Percentiles rank a stretch among this genome's conserved stretches.
These are phyloP conservation scores for Chlorella variabilis DNA, from an alignment of 163 green algal species.

Conservation along the genomic window DNA sequence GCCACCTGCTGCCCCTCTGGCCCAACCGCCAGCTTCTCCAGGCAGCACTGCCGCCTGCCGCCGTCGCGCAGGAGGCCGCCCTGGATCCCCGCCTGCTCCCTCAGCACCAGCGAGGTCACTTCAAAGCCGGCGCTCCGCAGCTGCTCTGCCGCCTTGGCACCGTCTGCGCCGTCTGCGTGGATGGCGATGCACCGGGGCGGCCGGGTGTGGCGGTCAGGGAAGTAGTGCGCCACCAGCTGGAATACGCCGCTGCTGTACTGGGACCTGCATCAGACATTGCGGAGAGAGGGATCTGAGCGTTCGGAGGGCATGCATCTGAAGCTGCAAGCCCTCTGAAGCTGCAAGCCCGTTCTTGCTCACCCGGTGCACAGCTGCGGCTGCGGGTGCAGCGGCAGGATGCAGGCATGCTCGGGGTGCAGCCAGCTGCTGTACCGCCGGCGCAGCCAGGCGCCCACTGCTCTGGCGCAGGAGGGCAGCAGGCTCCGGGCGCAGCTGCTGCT, in stretches of 20 bases:
- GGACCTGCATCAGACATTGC: background rate
- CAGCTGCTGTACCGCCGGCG: background rate
- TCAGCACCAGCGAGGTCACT: background rate
- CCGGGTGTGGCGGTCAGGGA: background rate
- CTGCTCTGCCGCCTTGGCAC: background rate
- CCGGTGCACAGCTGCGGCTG: background rate
- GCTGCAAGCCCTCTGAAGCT: too few species aligned
- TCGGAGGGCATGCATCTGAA: too few species aligned
- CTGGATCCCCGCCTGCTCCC: background rate
- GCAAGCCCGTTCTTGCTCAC: too few species aligned
- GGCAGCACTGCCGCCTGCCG: background rate
- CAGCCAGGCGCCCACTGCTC: too few species aligned
- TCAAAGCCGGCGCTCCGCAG: slow-evolving; percentile 6
- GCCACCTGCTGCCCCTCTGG: background rate
- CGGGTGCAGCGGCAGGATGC: background rate
- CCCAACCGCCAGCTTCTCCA: background rate
- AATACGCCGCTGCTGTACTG: background rate
- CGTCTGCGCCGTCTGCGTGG: background rate
- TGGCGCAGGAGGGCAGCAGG: too few species aligned
- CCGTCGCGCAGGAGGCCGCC: background rate
- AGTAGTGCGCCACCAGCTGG: background rate
- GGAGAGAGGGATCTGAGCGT: too few species aligned
- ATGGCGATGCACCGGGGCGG: background rate
- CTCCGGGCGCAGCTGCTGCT: too few species aligned
- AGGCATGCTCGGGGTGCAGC: background rate